Conservation (phyloP, 352 stramenopile genomes). For the Globisporangium alternatum region DNA sequence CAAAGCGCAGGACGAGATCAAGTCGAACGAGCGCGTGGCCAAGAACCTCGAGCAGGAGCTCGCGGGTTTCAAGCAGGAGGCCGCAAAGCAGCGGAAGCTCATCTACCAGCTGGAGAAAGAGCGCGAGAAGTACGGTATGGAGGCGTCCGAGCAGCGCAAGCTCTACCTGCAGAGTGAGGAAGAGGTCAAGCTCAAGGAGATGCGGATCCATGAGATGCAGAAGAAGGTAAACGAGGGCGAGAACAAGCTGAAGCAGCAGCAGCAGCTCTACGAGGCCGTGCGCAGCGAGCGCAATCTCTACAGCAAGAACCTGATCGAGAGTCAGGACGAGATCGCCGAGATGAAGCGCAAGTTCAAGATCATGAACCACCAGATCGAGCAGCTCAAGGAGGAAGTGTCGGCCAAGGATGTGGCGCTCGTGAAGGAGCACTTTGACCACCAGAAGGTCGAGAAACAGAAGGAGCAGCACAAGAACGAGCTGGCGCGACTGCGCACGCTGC, state of each 20-base stretch:
- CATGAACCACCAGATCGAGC: constrained; percentile 94
- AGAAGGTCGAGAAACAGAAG: constrained; percentile 94
- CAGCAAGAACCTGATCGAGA: constrained; percentile 95
- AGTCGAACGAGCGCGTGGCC: constrained; percentile 90
- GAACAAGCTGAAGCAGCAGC: constrained; percentile 95
- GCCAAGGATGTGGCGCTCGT: constrained; percentile 95
- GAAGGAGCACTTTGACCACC: constrained; percentile 95
- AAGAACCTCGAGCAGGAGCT: constrained; percentile 85
- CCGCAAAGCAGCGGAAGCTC: constrained; percentile 86
- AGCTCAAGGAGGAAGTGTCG: constrained; percentile 95
- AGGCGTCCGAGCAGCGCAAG: constrained; percentile 81
- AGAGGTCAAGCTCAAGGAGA: constrained; percentile 77
- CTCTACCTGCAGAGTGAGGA: constrained; percentile 83
- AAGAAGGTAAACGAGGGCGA: constrained; percentile 90
- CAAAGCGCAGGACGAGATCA: constrained; percentile 87
- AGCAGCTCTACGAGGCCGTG: constrained; percentile 95
- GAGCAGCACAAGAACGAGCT: constrained; percentile 94
- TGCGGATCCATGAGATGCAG: constrained; percentile 80
- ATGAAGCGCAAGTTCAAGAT: constrained; percentile 98
- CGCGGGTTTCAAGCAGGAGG: constrained; percentile 81
- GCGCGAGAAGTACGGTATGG: constrained; percentile 89
- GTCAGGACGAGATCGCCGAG: constrained; percentile 94
- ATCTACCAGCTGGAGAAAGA: constrained; percentile 93
- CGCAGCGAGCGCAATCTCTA: constrained; percentile 94
- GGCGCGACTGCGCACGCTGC: constrained; percentile 79